Evolutionary conservation across 1,139 yeast species (phyloP).

Genomic region (Tardiomyces depauwii): DNA sequence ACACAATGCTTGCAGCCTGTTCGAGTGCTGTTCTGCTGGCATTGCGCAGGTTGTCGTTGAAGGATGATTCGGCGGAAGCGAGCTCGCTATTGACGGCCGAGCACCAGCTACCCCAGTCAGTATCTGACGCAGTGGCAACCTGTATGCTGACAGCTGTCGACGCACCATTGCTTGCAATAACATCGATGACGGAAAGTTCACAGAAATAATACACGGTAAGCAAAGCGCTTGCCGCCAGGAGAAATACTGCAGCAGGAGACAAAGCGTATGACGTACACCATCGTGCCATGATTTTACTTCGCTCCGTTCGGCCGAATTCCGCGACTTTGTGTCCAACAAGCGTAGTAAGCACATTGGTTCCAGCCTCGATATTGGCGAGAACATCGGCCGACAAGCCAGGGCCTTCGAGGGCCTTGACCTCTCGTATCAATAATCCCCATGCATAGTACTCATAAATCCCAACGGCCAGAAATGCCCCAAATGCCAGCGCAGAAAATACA

Average conservation of each 20-base stretch:
- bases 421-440: neutral
- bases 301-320: neutral
- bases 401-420: neutral
- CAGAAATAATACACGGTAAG: neutral
- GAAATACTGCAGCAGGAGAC: constrained; percentile 3
- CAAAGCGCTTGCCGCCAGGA: constrained; percentile 1
- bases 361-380: neutral
- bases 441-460: neutral
- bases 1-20: too few species aligned
- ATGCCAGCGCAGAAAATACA: neutral
- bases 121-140: too few species aligned
- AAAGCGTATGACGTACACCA: neutral
- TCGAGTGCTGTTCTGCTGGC: too few species aligned
- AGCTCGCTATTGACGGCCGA: neutral
- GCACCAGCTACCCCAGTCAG: neutral
- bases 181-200: neutral
- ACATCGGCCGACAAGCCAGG: neutral
- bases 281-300: neutral
- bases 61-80: neutral
- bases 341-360: neutral
- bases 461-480: neutral
- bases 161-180: too few species aligned
- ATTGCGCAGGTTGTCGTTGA: neutral
- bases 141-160: too few species aligned
- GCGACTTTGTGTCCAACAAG: neutral